Percentiles rank a stretch among this genome's conserved stretches.
phyloP scores from a whole-genome alignment of 208 protist species.

The Wallacemonas sp. region DNA sequence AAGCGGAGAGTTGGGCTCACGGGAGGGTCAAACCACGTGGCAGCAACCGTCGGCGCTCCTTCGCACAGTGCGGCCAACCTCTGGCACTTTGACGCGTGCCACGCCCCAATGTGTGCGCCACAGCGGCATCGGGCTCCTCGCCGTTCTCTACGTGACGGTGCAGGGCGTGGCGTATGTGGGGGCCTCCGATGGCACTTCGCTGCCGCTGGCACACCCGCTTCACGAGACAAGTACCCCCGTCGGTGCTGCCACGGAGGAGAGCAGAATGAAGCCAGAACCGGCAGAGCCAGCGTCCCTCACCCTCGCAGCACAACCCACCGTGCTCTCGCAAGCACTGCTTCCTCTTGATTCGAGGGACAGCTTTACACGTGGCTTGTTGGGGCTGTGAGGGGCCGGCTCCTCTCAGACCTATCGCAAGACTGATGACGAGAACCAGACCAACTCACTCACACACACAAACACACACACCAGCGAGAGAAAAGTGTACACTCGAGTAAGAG shows the following conservation, averaged over 20 bases:
- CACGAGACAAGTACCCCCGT: no score
- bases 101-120: constrained; percentile 19
- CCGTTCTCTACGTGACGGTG: constrained; percentile 62
- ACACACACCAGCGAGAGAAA: no score
- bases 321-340: constrained; percentile 27
- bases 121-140: constrained; percentile 45
- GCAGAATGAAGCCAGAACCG: background rate
- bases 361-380: constrained; percentile 43
- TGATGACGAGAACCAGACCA: no score
- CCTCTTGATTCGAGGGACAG: constrained; percentile 35
- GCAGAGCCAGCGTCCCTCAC: background rate
- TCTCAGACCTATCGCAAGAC: no score
- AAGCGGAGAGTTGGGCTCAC: no score
- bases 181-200: constrained; percentile 8
- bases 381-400: no score
- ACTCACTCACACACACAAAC: no score
- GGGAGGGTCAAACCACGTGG: no score
- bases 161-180: constrained; percentile 62
- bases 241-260: no score
- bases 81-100: no score
- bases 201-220: no score
- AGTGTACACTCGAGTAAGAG: background rate
- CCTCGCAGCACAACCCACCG: background rate
- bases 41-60: background rate
- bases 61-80: no score